These are phyloP conservation scores for Globisporangium recalcitrans DNA, from an alignment of 352 stramenopile genomes.

Conservation along the genomic window DNA sequence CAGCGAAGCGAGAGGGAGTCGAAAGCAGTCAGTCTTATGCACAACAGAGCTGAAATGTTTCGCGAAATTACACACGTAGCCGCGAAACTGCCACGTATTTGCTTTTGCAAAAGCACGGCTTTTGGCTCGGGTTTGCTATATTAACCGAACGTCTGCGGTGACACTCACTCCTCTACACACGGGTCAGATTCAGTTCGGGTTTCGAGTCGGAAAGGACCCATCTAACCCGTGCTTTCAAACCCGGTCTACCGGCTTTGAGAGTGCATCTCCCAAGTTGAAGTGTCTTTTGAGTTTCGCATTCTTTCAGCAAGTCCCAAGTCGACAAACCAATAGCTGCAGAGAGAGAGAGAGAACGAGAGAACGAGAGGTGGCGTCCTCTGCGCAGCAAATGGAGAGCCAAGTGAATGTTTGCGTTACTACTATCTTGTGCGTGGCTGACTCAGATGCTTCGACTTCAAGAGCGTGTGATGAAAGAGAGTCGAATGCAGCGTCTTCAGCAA, in stretches of 20 bases:
- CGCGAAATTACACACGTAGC: neutral
- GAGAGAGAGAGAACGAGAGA: neutral
- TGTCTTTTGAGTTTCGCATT: neutral
- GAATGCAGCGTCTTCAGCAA: conserved; percentile 54
- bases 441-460: conserved; percentile 63
- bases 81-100: neutral
- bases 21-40: conserved; percentile 5
- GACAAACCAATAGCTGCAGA: neutral
- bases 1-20: conserved; percentile 2
- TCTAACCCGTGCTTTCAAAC: neutral
- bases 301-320: no score
- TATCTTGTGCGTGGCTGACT: neutral
- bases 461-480: conserved; percentile 57
- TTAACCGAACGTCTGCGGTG: neutral
- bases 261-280: neutral
- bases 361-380: neutral
- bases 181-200: neutral
- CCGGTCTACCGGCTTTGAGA: neutral
- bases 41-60: neutral
- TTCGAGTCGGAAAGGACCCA: neutral
- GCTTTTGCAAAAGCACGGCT: neutral
- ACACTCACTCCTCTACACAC: neutral
- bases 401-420: no score
- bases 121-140: neutral
- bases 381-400: no score